Base-by-base conservation (phyloP, 176 grass and related monocot genomes). In the Pontederia crassipes region DNA sequence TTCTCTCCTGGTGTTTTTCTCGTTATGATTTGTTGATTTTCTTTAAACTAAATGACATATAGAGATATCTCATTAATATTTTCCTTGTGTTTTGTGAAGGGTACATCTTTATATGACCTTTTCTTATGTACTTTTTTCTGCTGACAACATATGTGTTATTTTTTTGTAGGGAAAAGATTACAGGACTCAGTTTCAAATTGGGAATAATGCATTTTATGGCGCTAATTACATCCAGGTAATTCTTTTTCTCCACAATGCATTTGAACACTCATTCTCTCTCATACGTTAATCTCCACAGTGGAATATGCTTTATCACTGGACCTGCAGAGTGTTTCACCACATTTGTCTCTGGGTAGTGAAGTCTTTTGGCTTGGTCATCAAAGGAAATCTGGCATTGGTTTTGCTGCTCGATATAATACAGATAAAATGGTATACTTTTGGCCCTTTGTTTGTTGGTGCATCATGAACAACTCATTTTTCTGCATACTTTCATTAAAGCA, bases 161-260 rank as follows among this genome's bases (percentile, higher is more conserved):
- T 35, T 35, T 35, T 35, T 58, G 77, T 62, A 96, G 92, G 92
- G 92, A 4, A 85, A 72, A 54, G 81, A 87, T 85, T 96, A 66
- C 63, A 78, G 80, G 73, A 62, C 83, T 53, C 78, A 73, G 52
- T 51, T 85, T 73, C 83, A 96, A 67, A 0, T 85, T 60, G 80
- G 72, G 58, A 96, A 75, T 29, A 64, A 75, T 73, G 78, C 46
- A 0, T 87, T 82, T 54, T 90, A 67, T 80, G 81, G 92, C 62
- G 81, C 17, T 55, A 88, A 88, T 78, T 96, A 96, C 58, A 88
- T 96, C 8, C 87, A 96, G 81, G 92, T 96, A 75, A 49, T 17
- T 16, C 26, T 48, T 18, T 61, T 13, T 17, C 56, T 12, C 45
- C 48, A 4, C 65, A 66, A 28, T 48, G 49, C n/a, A 49, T 51